phyloP scores from a whole-genome alignment of 208 protist genomes.

The Crithidia acanthocephali region DNA sequence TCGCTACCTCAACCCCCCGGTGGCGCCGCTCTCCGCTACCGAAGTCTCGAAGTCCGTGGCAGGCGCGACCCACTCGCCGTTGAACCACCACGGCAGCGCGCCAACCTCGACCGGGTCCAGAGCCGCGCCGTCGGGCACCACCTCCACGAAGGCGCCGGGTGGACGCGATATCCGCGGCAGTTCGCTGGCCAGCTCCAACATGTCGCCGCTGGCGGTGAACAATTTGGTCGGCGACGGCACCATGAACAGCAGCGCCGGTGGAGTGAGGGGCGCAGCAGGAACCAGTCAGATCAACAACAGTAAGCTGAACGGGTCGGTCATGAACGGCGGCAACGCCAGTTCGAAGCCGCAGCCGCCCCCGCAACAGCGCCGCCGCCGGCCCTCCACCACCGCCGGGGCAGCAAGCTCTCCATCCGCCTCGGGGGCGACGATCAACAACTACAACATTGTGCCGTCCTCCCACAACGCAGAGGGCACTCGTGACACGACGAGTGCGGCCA shows the following conservation, averaged over 20 bases:
- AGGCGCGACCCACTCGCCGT: background rate
- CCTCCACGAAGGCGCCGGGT: background rate
- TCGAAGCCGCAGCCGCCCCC: background rate
- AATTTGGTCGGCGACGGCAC: background rate
- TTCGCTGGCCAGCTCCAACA: background rate
- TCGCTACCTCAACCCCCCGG: background rate
- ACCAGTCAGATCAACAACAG: background rate
- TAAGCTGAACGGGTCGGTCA: no score
- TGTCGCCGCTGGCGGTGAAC: background rate
- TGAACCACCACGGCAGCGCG: background rate
- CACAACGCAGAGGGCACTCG: background rate
- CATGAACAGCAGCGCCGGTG: background rate
- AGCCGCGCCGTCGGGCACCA: background rate
- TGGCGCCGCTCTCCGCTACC: background rate
- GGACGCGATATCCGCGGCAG: background rate
- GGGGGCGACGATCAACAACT: no score
- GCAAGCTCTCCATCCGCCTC: no score
- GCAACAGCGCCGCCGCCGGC: background rate
- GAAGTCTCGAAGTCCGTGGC: slow-evolving; percentile 1
- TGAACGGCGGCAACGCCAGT: no score
- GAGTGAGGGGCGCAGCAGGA: background rate
- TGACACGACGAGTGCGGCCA: background rate
- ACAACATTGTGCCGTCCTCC: background rate
- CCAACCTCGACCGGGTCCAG: background rate
- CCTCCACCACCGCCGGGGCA: background rate